Evolutionary conservation across 2,329 filamentous ascomycete species (phyloP).

Genomic region (Talaromyces islandicus): DNA sequence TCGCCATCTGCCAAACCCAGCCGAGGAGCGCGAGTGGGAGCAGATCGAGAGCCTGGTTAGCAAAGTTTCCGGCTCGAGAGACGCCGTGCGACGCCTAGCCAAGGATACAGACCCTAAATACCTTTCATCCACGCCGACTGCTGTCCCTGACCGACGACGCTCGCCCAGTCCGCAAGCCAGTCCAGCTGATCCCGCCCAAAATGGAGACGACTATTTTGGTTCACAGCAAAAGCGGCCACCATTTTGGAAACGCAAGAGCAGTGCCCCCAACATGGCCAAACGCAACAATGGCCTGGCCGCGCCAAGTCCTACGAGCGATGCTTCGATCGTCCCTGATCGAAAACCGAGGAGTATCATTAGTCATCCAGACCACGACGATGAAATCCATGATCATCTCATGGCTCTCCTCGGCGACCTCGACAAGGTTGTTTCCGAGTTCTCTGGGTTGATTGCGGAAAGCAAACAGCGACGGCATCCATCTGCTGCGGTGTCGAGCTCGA

Average conservation of each 20-base stretch:
- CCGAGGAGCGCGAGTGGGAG: slow-evolving; percentile 79
- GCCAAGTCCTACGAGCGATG: slow-evolving; percentile 33
- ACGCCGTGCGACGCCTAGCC: slow-evolving; percentile 79
- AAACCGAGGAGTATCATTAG: slow-evolving; percentile 27
- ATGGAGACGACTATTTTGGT: slow-evolving; percentile 28
- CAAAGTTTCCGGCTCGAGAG: slow-evolving; percentile 77
- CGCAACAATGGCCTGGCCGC: slow-evolving; percentile 42
- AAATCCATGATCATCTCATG: slow-evolving; percentile 75
- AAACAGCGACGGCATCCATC: slow-evolving; percentile 64
- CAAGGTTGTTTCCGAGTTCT: slow-evolving; percentile 75
- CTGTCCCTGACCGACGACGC: slow-evolving; percentile 19
- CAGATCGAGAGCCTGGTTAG: slow-evolving; percentile 81
- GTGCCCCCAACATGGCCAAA: slow-evolving; percentile 38
- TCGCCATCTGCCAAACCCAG: slow-evolving; percentile 26
- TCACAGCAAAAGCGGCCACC: slow-evolving; percentile 59
- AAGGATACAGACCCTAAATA: slow-evolving; percentile 73
- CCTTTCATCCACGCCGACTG: slow-evolving; percentile 15
- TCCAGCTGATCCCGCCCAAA: slow-evolving; percentile 24
- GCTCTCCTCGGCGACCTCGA: slow-evolving; percentile 81
- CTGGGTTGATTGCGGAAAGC: slow-evolving; percentile 67
- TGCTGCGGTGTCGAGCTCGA: slow-evolving; percentile 48
- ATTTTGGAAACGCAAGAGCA: slow-evolving; percentile 91
- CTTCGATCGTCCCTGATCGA: slow-evolving; percentile 23
- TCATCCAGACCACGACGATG: slow-evolving; percentile 51
- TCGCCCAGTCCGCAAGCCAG: slow-evolving; percentile 28